phyloP scores from a whole-genome alignment of 176 grass and related monocot genomes.

The Eragrostis curvula region DNA sequence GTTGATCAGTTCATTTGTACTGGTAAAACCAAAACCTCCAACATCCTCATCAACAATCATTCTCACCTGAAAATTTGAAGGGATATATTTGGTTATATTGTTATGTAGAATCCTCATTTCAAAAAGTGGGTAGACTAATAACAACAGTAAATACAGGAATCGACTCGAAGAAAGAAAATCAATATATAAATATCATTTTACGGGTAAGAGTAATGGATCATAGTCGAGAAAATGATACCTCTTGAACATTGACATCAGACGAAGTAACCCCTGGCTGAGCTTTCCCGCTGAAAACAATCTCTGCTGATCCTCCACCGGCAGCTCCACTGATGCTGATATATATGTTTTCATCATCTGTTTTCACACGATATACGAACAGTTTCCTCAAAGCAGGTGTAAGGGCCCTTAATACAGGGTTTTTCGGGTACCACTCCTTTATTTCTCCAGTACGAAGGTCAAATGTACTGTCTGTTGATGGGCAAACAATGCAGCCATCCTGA shows the following conservation, averaged over 20 bases:
- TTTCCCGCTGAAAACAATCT: conserved; percentile 94
- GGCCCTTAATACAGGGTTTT: conserved; percentile 88
- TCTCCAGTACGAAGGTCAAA: conserved; percentile 87
- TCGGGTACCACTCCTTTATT: conserved; percentile 97
- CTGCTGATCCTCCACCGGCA: conserved; percentile 59
- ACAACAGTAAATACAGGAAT: not conserved
- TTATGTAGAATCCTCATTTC: not conserved
- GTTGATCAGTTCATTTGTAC: conserved; percentile 78
- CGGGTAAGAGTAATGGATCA: not conserved
- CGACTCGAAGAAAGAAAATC: not conserved
- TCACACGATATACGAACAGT: conserved; percentile 77
- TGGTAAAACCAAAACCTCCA: conserved; percentile 91
- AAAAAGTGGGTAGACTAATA: not conserved
- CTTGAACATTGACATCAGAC: conserved; percentile 94
- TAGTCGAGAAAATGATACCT: conserved; percentile 47
- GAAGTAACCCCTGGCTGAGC: conserved; percentile 88
- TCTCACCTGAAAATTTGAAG: conserved; percentile 66
- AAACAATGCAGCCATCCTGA: conserved; percentile 94
- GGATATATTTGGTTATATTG: too few species aligned
- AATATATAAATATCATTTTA: not conserved
- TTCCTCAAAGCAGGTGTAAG: conserved; percentile 88
- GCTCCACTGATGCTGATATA: conserved; percentile 75
- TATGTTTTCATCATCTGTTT: conserved; percentile 77
- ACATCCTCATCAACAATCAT: conserved; percentile 88
- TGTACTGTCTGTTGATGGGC: conserved; percentile 95